Evolutionary conservation across 768 basidiomycete species (phyloP).

Genomic region (Phlegmacium glaucopus): DNA sequence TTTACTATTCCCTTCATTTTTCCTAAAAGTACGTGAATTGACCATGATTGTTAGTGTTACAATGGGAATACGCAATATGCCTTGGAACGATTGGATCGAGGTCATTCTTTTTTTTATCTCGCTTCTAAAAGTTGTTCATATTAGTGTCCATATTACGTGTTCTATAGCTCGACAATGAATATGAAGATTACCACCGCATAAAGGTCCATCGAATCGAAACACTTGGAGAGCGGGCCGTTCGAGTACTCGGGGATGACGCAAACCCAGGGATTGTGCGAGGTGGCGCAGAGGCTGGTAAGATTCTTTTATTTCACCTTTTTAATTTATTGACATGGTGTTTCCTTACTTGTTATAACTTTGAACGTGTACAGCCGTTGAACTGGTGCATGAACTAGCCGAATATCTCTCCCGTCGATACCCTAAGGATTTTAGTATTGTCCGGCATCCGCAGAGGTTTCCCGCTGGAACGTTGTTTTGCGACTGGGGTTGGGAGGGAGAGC

Average conservation of each 20-base stretch:
- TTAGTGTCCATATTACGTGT: not conserved
- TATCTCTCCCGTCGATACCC: conserved; percentile 66
- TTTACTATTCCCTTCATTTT: not conserved
- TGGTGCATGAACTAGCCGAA: conserved; percentile 66
- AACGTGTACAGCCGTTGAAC: conserved; percentile 48
- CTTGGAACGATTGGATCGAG: conserved; percentile 73
- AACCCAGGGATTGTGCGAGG: conserved; percentile 38
- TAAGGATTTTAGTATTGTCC: conserved; percentile 45
- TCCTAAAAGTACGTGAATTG: not conserved
- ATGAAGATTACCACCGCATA: conserved; percentile 52
- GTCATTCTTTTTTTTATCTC: conserved; percentile 28
- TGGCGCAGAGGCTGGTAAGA: conserved; percentile 34
- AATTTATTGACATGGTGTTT: not conserved
- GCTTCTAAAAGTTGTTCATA: not conserved
- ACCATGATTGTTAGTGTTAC: conserved; percentile 44
- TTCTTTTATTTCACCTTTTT: no score
- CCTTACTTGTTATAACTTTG: not conserved
- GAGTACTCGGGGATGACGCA: conserved; percentile 40
- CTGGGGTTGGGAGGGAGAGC: conserved; percentile 42
- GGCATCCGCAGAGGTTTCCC: conserved; percentile 27
- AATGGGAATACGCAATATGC: conserved; percentile 67
- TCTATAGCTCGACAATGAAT: conserved; percentile 56
- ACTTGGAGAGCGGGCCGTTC: conserved; percentile 45
- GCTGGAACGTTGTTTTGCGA: conserved; percentile 10
- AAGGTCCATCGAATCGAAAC: conserved; percentile 52